phyloP scores from a whole-genome alignment of 1,284 basidiomycete genomes.

The Boletellus sp. region DNA sequence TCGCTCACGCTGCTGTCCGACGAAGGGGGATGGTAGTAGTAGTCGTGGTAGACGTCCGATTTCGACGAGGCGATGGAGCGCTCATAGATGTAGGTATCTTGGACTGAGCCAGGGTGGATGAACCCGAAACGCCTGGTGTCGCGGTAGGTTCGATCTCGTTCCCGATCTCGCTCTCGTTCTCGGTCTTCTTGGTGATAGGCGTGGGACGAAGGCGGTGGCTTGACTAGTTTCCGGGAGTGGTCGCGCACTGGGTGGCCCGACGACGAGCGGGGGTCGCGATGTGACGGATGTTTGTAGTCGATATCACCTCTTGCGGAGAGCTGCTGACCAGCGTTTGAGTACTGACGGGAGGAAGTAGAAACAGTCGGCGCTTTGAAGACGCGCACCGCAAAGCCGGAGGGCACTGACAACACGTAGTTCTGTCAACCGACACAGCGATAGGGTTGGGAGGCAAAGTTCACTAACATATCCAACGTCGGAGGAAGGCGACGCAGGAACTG shows the following conservation, averaged over 20 bases:
- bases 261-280: conserved; percentile 25
- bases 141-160: conserved; percentile 22
- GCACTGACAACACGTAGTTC: conserved; percentile 36
- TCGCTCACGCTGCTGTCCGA: conserved; percentile 40
- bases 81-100: conserved; percentile 56
- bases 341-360: conserved; percentile 33
- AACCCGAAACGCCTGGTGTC: conserved; percentile 30
- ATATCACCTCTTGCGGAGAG: conserved; percentile 41
- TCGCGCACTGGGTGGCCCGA: conserved; percentile 19
- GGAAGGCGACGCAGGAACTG: conserved; percentile 9
- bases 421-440: conserved; percentile 13
- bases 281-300: conserved; percentile 38
- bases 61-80: conserved; percentile 49
- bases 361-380: conserved; percentile 48
- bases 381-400: conserved; percentile 48
- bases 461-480: conserved; percentile 7
- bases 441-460: conserved; percentile 14
- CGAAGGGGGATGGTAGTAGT: conserved; percentile 41
- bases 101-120: conserved; percentile 43
- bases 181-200: conserved; percentile 24
- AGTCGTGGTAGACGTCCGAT: conserved; percentile 43
- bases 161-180: conserved; percentile 18
- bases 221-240: conserved; percentile 26
- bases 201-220: conserved; percentile 28
- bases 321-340: conserved; percentile 31